Evolutionary conservation across 257 asterid species (phyloP), one percentile per base, ranked within the genome.

Genomic region (Vinca minor): DNA sequence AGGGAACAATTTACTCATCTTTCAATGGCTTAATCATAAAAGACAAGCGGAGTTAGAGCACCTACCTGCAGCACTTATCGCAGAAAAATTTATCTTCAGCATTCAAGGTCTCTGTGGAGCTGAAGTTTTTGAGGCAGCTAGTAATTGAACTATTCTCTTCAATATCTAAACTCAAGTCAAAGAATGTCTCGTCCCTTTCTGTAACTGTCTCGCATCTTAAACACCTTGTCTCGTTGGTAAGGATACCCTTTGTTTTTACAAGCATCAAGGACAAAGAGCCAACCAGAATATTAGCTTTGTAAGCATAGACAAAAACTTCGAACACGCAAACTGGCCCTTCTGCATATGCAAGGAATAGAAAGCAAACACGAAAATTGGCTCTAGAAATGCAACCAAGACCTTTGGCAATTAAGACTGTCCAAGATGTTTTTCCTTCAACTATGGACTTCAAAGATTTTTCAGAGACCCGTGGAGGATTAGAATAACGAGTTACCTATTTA

Each of bases 61-160:
- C 74, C 68, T 66, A 85, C 96, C 96, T 86, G 87, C 91, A 81
- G 74, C 96, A 88, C 73, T 86, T 86, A 78, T 88, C 96, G 42
- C 96, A 88, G 62, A 88, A 88, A 62, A 89, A 89, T 76, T 89
- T 89, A 76, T 89, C 96, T 68, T 89, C 93, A 0, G 87, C 96
- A 77, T 84, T 86, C 71, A 89, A 73, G 56, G 96, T 90, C 77
- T 90, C 97, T 0, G 96, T 90, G 59, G 97, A 87, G 74, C 97
- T 85, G 71, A 90, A 90, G 66, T 90, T 90, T 79, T 85, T 85
- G 77, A 90, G 83, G 85, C 96, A 90, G 88, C 97, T 87, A n/a
- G 96, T 90, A 66, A 90, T 90, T 55, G 97, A 90, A 75, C 90
- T 87, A 82, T 90, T 90, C 70, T 87, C 95, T 77, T 90, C 97